phyloP scores from a whole-genome alignment of 1,139 yeast genomes.

The Yamadazyma pseudoaaseri region DNA sequence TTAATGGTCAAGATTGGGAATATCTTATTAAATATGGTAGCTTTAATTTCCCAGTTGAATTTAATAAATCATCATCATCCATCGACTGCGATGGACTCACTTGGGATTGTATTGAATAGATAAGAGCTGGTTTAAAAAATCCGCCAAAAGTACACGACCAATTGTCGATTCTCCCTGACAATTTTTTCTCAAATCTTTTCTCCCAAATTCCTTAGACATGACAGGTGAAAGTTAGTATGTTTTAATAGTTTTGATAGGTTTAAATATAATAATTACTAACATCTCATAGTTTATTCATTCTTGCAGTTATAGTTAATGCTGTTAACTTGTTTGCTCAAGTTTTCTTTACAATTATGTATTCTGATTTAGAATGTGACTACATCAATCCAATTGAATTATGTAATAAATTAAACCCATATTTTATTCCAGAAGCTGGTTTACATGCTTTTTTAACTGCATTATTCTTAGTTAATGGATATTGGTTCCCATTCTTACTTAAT shows the following conservation, averaged over 20 bases:
- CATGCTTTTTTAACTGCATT: slow-evolving; percentile 73
- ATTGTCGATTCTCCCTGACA: slow-evolving; percentile 1
- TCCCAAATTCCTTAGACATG: slow-evolving; percentile 14
- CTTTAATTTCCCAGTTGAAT: slow-evolving; percentile 24
- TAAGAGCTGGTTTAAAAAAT: neutral
- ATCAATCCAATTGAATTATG: slow-evolving; percentile 97
- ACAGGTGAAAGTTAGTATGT: slow-evolving; percentile 34
- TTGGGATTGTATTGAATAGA: slow-evolving; percentile 23
- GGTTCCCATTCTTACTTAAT: slow-evolving; percentile 87
- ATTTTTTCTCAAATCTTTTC: neutral
- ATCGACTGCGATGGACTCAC: slow-evolving; percentile 11
- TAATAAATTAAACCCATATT: slow-evolving; percentile 85
- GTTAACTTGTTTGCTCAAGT: slow-evolving; percentile 87
- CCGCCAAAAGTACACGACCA: slow-evolving; percentile 1
- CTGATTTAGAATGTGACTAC: slow-evolving; percentile 92
- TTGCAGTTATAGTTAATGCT: slow-evolving; percentile 85
- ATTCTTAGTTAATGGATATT: slow-evolving; percentile 85
- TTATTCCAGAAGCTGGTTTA: slow-evolving; percentile 86
- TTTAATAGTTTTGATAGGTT: slow-evolving; percentile 1
- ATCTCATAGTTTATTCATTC: slow-evolving; percentile 58
- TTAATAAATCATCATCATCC: slow-evolving; percentile 16
- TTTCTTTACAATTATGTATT: slow-evolving; percentile 88
- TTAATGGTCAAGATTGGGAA: slow-evolving; percentile 22
- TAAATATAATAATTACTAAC: no score
- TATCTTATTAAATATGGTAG: slow-evolving; percentile 28